Evolutionary conservation across 1,284 basidiomycete genomes (phyloP).

Genomic region (Cryptococcus hybrid): DNA sequence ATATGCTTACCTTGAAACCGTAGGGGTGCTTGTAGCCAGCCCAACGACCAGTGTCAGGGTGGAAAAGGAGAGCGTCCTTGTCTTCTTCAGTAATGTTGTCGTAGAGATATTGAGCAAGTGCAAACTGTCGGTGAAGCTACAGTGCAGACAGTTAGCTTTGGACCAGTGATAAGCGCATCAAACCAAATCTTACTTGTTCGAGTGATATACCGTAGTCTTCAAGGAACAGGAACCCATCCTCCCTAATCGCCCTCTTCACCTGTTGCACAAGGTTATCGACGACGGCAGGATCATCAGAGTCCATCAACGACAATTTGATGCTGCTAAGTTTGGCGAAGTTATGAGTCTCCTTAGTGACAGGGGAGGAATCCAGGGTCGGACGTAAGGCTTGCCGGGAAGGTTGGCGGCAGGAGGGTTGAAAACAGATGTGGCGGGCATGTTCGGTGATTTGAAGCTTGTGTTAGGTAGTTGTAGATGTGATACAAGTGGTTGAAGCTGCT

Average conservation of each 20-base stretch:
- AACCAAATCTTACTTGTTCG: slow-evolving; percentile 26
- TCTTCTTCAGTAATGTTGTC: slow-evolving; percentile 36
- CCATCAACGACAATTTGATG: slow-evolving; percentile 30
- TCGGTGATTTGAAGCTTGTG: background rate
- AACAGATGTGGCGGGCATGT: slow-evolving; percentile 16
- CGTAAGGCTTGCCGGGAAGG: slow-evolving; percentile 26
- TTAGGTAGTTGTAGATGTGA: too few relatives aligned
- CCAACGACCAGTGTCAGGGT: slow-evolving; percentile 34
- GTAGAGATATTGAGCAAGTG: slow-evolving; percentile 33
- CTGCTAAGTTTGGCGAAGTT: slow-evolving; percentile 31
- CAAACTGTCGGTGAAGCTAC: slow-evolving; percentile 39
- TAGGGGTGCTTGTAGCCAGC: slow-evolving; percentile 51
- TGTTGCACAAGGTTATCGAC: slow-evolving; percentile 22
- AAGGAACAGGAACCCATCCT: slow-evolving; percentile 41
- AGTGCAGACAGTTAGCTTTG: background rate
- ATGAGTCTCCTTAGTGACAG: slow-evolving; percentile 27
- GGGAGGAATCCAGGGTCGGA: slow-evolving; percentile 29
- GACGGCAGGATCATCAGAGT: slow-evolving; percentile 32
- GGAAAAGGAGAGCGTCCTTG: slow-evolving; percentile 33
- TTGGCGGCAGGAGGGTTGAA: slow-evolving; percentile 32
- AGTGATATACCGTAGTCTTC: slow-evolving; percentile 36
- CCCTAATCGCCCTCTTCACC: slow-evolving; percentile 29
- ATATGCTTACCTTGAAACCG: slow-evolving; percentile 42
- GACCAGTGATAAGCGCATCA: background rate
- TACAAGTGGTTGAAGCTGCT: too few relatives aligned